Conservation (phyloP, 495 filamentous ascomycete species). For the Friedmanniomyces simplex region DNA sequence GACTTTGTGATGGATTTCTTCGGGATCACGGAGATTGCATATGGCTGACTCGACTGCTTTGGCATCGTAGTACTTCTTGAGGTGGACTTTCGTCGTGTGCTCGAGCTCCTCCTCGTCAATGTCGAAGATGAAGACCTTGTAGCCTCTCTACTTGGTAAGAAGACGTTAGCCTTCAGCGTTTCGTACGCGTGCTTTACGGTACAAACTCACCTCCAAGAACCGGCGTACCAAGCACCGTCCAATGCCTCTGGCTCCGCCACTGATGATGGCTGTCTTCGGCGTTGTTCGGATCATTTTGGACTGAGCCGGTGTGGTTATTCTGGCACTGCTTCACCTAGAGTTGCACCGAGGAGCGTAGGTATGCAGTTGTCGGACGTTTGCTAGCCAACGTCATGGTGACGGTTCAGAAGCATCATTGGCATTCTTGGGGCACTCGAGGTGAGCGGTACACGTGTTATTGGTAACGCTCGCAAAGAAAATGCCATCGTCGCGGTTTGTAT, state of each 20-base stretch:
- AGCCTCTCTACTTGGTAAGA: conserved; percentile 1
- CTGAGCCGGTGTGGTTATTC: too few relatives aligned
- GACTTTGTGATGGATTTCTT: conserved; percentile 8
- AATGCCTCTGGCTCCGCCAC: neutral
- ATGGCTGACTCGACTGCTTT: neutral
- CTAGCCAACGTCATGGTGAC: too few relatives aligned
- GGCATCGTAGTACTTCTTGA: neutral
- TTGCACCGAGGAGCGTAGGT: too few relatives aligned
- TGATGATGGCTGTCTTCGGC: neutral
- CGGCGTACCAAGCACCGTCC: neutral
- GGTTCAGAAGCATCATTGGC: too few relatives aligned
- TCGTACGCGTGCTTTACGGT: too few relatives aligned
- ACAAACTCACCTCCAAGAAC: neutral
- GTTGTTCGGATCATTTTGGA: too few relatives aligned
- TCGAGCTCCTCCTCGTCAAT: conserved; percentile 16
- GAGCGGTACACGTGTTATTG: too few relatives aligned
- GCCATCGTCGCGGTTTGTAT: too few relatives aligned
- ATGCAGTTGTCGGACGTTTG: too few relatives aligned
- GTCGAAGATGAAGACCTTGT: conserved; percentile 24
- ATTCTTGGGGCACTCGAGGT: too few relatives aligned
- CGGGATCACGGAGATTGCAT: conserved; percentile 11
- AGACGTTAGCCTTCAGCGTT: neutral
- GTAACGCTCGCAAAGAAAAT: too few relatives aligned
- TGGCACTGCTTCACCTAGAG: too few relatives aligned
- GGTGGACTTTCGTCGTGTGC: conserved; percentile 1